phyloP scores from a whole-genome alignment of 495 filamentous ascomycete species.

The Hypoxylon subgilvum region DNA sequence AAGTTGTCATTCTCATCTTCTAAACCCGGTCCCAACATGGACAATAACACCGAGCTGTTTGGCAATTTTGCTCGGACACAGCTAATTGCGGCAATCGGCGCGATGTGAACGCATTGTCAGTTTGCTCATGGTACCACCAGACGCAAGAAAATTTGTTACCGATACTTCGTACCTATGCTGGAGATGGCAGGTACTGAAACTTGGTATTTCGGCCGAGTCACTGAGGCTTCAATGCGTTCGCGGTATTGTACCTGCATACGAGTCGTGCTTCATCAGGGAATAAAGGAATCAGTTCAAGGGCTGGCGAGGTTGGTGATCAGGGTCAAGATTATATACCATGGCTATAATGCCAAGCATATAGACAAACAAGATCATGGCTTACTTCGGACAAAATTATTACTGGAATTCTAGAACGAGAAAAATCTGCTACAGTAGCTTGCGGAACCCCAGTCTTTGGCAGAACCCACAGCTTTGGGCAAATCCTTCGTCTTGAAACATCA shows the following conservation, averaged over 20 bases:
- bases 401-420: too few species aligned
- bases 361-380: too few species aligned
- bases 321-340: slow-evolving; percentile 25
- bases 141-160: slow-evolving; percentile 1
- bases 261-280: background rate
- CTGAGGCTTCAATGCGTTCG: background rate
- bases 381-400: too few species aligned
- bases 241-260: background rate
- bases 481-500: too few species aligned
- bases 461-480: too few species aligned
- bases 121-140: too few species aligned
- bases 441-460: too few species aligned
- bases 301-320: background rate
- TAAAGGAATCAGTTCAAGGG: background rate
- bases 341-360: background rate
- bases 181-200: slow-evolving; percentile 6
- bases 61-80: background rate
- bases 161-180: too few species aligned
- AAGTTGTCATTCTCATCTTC: too few species aligned
- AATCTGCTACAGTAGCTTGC: too few species aligned
- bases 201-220: slow-evolving; percentile 5
- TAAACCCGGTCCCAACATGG: too few species aligned
- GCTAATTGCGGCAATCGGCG: background rate
- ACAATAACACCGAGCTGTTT: too few species aligned
- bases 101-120: background rate